These are phyloP conservation scores for Pythium angustatum DNA, from an alignment of 352 stramenopile species.

Conservation along the genomic window DNA sequence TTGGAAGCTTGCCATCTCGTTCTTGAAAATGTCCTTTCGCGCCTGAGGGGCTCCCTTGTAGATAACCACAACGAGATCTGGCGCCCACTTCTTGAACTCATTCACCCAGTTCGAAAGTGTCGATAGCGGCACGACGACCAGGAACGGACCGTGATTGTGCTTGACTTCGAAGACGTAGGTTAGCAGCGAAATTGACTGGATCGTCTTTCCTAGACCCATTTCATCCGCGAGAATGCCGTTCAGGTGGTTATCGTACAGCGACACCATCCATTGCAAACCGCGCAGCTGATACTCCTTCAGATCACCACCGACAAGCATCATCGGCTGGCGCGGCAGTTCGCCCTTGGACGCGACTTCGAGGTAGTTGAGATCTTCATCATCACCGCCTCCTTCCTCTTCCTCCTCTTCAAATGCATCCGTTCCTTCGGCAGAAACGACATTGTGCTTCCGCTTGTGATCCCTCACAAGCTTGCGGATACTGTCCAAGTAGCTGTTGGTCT, in stretches of 20 bases:
- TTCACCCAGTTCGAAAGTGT: conserved; percentile 95
- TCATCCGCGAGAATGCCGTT: conserved; percentile 99
- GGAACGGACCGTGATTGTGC: conserved; percentile 93
- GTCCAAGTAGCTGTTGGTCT: conserved; percentile 96
- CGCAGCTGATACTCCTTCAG: conserved; percentile 99
- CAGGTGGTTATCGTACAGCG: conserved; percentile 97
- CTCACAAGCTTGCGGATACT: conserved; percentile 94
- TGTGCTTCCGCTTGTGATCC: conserved; percentile 85
- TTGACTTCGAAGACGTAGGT: conserved; percentile 85
- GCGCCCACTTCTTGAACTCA: conserved; percentile 95
- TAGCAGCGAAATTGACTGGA: conserved; percentile 85
- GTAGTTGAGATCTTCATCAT: conserved; percentile 85
- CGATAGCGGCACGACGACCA: conserved; percentile 97
- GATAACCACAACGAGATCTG: conserved; percentile 96
- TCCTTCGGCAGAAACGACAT: conserved; percentile 31
- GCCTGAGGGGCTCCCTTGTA: conserved; percentile 90
- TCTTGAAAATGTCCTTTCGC: conserved; percentile 77
- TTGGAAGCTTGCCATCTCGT: conserved; percentile 84
- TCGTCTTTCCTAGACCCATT: conserved; percentile 92
- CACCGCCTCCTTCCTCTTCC: conserved; percentile 34
- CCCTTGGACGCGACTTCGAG: conserved; percentile 83
- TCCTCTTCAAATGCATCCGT: conserved; percentile 21
- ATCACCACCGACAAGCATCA: conserved; percentile 95
- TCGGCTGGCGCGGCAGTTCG: conserved; percentile 89
- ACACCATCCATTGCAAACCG: conserved; percentile 99